Conservation (phyloP, 805 yeast species). For the Cyberlindnera americana region DNA sequence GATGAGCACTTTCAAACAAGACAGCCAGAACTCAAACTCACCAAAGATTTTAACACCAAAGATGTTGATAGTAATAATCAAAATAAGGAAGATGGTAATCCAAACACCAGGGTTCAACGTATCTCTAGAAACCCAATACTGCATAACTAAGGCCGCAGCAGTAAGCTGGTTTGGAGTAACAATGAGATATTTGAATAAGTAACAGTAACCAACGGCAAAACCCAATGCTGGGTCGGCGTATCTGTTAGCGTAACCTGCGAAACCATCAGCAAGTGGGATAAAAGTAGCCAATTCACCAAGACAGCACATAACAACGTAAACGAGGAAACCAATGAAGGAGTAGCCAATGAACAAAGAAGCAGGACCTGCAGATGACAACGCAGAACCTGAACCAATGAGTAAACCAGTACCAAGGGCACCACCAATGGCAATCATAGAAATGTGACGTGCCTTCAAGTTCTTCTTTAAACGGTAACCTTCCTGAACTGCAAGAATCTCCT, state of each 20-base stretch:
- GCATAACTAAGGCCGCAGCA: conserved; percentile 49
- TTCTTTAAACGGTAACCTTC: conserved; percentile 25
- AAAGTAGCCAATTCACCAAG: conserved; percentile 69
- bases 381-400: conserved; percentile 61
- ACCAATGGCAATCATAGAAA: conserved; percentile 63
- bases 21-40: conserved; percentile 52
- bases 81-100: conserved; percentile 41
- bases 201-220: conserved; percentile 29
- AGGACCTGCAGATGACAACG: conserved; percentile 58
- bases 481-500: conserved; percentile 19
- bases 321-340: conserved; percentile 65
- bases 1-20: conserved; percentile 51
- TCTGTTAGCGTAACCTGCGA: conserved; percentile 56
- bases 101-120: conserved; percentile 54
- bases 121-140: conserved; percentile 44
- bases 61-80: conserved; percentile 46
- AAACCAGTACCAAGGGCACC: conserved; percentile 73
- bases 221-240: conserved; percentile 32
- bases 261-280: conserved; percentile 63
- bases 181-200: conserved; percentile 26
- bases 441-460: conserved; percentile 51
- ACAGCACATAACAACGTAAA: conserved; percentile 64
- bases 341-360: conserved; percentile 56
- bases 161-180: conserved; percentile 43
- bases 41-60: conserved; percentile 54